Conservation (phyloP, 129 eudicot genomes). For the Helianthus tuberosus region DNA sequence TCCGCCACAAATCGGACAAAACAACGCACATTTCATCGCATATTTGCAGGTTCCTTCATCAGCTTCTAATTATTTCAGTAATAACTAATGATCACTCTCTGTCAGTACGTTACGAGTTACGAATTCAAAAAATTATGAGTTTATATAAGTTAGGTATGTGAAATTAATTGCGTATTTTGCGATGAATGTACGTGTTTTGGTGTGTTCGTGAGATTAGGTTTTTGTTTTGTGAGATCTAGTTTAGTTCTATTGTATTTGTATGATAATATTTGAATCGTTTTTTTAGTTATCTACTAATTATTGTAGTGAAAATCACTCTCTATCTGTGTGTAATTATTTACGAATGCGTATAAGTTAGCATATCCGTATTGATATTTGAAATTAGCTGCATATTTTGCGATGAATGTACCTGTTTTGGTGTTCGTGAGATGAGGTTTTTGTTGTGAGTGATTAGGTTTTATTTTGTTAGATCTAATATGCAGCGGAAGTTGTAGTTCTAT, state of each 20-base stretch:
- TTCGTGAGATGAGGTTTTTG: constrained; percentile 12
- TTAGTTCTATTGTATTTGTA: constrained; percentile 11
- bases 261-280: constrained; percentile 19
- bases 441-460: constrained; percentile 3
- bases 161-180: constrained; percentile 1
- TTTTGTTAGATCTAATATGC: constrained; percentile 43
- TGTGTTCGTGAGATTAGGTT: constrained; percentile 15
- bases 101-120: constrained; percentile 5
- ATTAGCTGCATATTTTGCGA: background rate
- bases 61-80: background rate
- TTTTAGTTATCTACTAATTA: too few species aligned
- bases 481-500: constrained; percentile 17
- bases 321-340: too few species aligned
- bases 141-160: background rate
- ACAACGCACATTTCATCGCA: constrained; percentile 16
- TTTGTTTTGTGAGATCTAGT: constrained; percentile 41
- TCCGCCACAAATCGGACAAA: constrained; percentile 12
- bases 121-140: background rate
- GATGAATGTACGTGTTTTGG: background rate
- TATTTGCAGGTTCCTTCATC: background rate
- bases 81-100: constrained; percentile 1
- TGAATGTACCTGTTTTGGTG: constrained; percentile 1
- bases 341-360: too few species aligned
- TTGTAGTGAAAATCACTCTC: too few species aligned
- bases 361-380: background rate